These are phyloP conservation scores for Musa beccarii DNA, from an alignment of 176 grass and related monocot species.

Conservation along the genomic window DNA sequence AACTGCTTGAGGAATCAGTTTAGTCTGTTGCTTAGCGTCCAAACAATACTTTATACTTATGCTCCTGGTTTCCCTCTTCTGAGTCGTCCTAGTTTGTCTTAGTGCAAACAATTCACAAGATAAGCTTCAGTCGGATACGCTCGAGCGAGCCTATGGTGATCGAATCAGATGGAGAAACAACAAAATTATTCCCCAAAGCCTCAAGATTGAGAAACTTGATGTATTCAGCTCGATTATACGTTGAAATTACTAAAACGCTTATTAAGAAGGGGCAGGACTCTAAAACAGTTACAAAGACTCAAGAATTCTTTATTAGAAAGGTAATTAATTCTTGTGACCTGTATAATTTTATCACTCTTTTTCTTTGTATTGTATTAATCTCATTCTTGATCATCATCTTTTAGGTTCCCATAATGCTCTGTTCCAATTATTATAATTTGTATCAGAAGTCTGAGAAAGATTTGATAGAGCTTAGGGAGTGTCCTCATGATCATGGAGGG, in stretches of 20 bases:
- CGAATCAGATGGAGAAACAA: constrained; percentile 89
- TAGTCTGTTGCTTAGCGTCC: too few relatives aligned
- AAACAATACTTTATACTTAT: too few relatives aligned
- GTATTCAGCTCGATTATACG: constrained; percentile 92
- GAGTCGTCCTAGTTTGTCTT: too few relatives aligned
- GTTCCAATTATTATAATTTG: constrained; percentile 84
- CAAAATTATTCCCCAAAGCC: constrained; percentile 90
- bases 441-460: constrained; percentile 76
- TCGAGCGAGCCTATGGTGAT: constrained; percentile 94
- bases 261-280: constrained; percentile 94
- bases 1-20: too few relatives aligned
- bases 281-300: constrained; percentile 81
- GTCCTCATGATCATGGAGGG: constrained; percentile 90
- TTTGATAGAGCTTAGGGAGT: constrained; percentile 78
- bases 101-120: constrained; percentile 74
- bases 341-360: neutral
- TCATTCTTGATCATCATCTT: neutral
- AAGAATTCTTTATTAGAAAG: constrained; percentile 93
- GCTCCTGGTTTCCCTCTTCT: too few relatives aligned
- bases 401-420: constrained; percentile 85
- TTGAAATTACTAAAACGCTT: constrained; percentile 81
- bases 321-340: constrained; percentile 13
- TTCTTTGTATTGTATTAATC: constrained; percentile 17
- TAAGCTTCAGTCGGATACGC: constrained; percentile 87
- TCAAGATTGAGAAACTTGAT: constrained; percentile 80